Base-by-base conservation (phyloP, 768 basidiomycete species). In the Trametes maxima region DNA sequence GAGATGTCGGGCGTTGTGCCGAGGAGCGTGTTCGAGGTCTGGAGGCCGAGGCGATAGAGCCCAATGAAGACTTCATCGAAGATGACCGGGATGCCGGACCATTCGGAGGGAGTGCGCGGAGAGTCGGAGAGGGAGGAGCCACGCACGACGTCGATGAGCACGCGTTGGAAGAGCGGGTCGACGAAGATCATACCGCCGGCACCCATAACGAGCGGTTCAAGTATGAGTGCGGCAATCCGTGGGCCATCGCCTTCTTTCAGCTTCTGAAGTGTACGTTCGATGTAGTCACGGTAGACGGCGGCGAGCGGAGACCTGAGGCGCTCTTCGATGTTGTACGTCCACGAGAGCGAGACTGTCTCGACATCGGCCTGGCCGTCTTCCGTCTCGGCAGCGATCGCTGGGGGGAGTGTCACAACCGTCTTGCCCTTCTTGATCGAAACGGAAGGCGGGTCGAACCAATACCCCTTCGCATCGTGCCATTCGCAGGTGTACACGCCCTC, bases 171-270 rank as follows among this genome's bases (percentile, higher is more conserved):
- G 44, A 98, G 85, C 10, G 96, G 96, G 71, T 98, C 96, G 24
- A 98, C 93, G 69, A 98, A 98, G 33, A 94, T 80, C 96, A 98
- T 98, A 0, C 96, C 96, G 0, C 93, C 96, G 0, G 96, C 95
- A 14, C 96, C 96, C 83, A 98, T 90, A 24, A 95, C 83, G 22
- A 95, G 80, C 0, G 96, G 96, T 71, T 98, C 96, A 28, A 98
- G 76, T 6, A 98, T 86, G 17, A 98, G 79, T 0, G 93, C 91
- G 1, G 86, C 90, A 3, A 92, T 72, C 2, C 72, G 78, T 0
- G 75, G 77, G 3, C 70, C 68, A 12, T 80, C 79, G 0, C 72
- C 73, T 40, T 68, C 65, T 25, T 80, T 69, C 13, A 90, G 73
- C 5, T 75, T 73, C 16, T 77, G 74, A 16, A 96, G 73, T 4